Conservation (phyloP, 2,329 filamentous ascomycete species). For the Diaporthe sp. region DNA sequence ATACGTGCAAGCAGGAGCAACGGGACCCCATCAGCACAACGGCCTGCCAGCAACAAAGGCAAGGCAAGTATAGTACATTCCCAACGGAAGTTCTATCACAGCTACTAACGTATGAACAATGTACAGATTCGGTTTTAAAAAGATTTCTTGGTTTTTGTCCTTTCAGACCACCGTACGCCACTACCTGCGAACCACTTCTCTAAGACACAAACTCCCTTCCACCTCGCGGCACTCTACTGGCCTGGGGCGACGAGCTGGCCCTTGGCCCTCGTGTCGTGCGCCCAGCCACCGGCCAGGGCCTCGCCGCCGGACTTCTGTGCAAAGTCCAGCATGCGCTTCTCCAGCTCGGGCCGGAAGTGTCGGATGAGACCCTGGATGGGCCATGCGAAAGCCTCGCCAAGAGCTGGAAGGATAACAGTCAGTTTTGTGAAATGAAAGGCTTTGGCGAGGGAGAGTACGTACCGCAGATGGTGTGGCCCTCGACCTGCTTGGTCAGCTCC, state of each 20-base stretch:
- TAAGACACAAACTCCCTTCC: background rate
- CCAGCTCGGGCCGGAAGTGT: conserved; percentile 96
- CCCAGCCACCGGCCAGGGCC: conserved; percentile 90
- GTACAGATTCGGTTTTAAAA: conserved; percentile 16
- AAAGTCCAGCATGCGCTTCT: conserved; percentile 89
- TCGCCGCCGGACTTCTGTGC: conserved; percentile 79
- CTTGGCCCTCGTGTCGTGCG: conserved; percentile 79
- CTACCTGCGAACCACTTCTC: conserved; percentile 13
- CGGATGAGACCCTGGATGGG: conserved; percentile 97
- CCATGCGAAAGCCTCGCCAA: conserved; percentile 99
- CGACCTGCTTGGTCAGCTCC: conserved; percentile 98
- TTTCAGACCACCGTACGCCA: conserved; percentile 18
- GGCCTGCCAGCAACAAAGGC: background rate
- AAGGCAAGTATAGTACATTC: conserved; percentile 1
- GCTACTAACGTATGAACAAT: conserved; percentile 6
- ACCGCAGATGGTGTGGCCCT: conserved; percentile 99
- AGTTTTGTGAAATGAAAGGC: background rate
- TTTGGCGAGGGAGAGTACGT: conserved; percentile 55
- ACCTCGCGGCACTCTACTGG: conserved; percentile 72
- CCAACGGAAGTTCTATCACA: conserved; percentile 9
- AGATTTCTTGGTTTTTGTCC: conserved; percentile 1
- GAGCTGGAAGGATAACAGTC: conserved; percentile 65
- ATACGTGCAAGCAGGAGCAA: background rate
- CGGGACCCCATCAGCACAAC: background rate
- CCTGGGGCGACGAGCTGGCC: conserved; percentile 91